Evolutionary conservation across 345 rosid genomes (phyloP), one percentile per base, ranked within the genome.

Genomic region (Eucalyptus regnans): DNA sequence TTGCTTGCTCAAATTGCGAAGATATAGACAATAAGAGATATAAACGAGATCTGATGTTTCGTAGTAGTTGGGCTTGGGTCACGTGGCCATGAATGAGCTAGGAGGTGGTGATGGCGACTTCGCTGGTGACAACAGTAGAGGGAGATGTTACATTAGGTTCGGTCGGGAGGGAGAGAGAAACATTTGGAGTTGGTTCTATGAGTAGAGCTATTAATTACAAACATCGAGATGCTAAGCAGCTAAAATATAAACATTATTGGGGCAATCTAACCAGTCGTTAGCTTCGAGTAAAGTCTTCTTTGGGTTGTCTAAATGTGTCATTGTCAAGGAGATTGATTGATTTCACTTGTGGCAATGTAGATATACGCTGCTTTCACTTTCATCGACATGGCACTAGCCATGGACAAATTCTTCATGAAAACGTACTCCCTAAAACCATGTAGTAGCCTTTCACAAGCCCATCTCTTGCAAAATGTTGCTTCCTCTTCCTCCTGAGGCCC

Each of bases 181-280:
- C 9, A 2, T 62, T 5, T 27, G 68, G 2, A 62, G 0, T 1
- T 62, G 16, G 68, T 62, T 64, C 18, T 64, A 64, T 64, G 18
- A 29, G 71, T n/a, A 0, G 5, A n/a, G 0, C 18, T 62, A 62
- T 27, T 29, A 2, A 0, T n/a, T 64, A 14, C 37, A n/a, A 14
- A 31, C 71, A 64, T 64, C 71, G 18, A 64, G 71, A 64, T 64
- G 71, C 71, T n/a, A 64, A 64, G 71, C 71, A 64, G 71, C 71
- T 64, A 64, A 64, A n/a, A n/a, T 29, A 64, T n/a, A 64, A n/a
- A n/a, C 71, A 64, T 64, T 64, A 14, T n/a, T 64, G 71, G 71
- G 71, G 33, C 68, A 62, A 62, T 29, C 68, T 62, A 62, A 29
- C 68, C 33, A 62, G 13, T 62, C 16, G 31, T 27, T 62, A 62